phyloP scores from a whole-genome alignment of 805 yeast species.

The Schwanniomyces yamadae region DNA sequence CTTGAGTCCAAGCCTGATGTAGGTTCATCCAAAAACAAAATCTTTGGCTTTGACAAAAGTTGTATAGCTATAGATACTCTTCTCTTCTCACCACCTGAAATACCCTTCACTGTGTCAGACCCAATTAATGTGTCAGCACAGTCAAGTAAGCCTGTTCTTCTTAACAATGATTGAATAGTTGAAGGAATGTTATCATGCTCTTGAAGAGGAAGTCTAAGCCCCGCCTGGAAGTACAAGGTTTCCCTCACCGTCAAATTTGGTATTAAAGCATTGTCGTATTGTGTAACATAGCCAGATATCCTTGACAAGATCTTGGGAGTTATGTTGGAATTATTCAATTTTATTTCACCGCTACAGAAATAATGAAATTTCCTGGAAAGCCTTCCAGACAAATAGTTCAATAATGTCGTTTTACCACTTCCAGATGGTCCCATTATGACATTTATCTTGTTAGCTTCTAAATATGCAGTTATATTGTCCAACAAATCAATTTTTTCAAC shows the following conservation, averaged over 20 bases:
- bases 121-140: constrained; percentile 69
- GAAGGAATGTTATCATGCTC: constrained; percentile 41
- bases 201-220: constrained; percentile 52
- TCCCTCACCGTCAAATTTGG: constrained; percentile 76
- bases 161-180: constrained; percentile 56
- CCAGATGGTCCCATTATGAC: constrained; percentile 50
- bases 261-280: constrained; percentile 71
- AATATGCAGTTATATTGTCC: constrained; percentile 28
- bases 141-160: constrained; percentile 66
- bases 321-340: constrained; percentile 23
- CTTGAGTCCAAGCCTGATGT: constrained; percentile 85
- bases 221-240: constrained; percentile 71
- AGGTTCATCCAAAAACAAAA: constrained; percentile 80
- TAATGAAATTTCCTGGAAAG: constrained; percentile 27
- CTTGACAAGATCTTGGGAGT: constrained; percentile 22
- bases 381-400: constrained; percentile 53
- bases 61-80: constrained; percentile 82
- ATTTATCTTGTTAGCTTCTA: constrained; percentile 33
- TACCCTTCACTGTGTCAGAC: constrained; percentile 36
- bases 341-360: constrained; percentile 23
- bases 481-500: constrained; percentile 11
- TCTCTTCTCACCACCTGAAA: constrained; percentile 63
- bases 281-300: constrained; percentile 73
- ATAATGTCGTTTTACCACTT: constrained; percentile 43
- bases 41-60: constrained; percentile 65